Percentiles rank a stretch among this genome's conserved stretches.
phyloP scores from a whole-genome alignment of 495 filamentous ascomycete genomes.

The Neohortaea acidophila region DNA sequence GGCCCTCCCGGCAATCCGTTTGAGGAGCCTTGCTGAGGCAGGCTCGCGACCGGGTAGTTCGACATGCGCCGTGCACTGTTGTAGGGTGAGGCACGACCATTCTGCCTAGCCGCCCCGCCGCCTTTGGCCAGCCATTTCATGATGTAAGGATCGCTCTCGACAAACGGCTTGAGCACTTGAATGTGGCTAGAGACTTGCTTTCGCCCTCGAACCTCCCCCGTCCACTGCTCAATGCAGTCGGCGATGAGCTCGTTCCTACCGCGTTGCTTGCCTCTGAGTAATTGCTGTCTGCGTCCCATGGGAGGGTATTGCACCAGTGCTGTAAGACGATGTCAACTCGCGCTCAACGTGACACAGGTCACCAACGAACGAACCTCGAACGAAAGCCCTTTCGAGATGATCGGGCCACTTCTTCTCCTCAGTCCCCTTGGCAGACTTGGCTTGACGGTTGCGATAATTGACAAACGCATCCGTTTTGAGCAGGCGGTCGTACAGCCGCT shows the following conservation, averaged over 20 bases:
- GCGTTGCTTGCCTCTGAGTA: conserved; percentile 43
- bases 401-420: conserved; percentile 65
- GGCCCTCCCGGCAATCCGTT: neutral
- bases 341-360: conserved; percentile 14
- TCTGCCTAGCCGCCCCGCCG: neutral
- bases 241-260: conserved; percentile 88
- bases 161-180: conserved; percentile 81
- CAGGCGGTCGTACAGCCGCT: conserved; percentile 17
- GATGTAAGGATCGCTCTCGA: conserved; percentile 44
- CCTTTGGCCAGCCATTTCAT: conserved; percentile 21
- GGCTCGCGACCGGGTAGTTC: neutral
- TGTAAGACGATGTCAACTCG: conserved; percentile 25
- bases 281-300: conserved; percentile 68
- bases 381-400: conserved; percentile 70
- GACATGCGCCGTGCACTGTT: conserved; percentile 9
- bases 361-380: conserved; percentile 48
- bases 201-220: conserved; percentile 48
- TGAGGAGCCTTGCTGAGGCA: neutral
- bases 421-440: conserved; percentile 34
- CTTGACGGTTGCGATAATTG: conserved; percentile 54
- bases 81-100: neutral
- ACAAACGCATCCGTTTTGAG: conserved; percentile 41
- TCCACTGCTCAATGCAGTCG: conserved; percentile 58
- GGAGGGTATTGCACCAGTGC: conserved; percentile 66
- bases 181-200: conserved; percentile 96